Percentiles rank a stretch among this genome's conserved stretches.
Evolutionary conservation across 2,329 filamentous ascomycete genomes (phyloP).

Genomic region (Tolypocladium endophyticum): DNA sequence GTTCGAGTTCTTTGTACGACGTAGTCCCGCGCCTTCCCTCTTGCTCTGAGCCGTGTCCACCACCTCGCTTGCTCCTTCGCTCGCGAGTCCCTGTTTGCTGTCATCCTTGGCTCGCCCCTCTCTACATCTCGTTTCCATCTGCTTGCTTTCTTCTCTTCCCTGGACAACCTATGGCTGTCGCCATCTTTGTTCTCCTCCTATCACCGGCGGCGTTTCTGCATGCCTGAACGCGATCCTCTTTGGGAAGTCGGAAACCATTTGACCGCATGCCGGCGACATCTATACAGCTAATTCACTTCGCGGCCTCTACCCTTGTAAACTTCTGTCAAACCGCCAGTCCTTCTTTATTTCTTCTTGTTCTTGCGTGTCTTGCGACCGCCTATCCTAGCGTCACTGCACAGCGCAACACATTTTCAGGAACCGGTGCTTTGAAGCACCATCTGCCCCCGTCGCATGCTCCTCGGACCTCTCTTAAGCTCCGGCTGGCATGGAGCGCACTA

Average conservation of each 20-base stretch:
- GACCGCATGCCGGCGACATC: neutral
- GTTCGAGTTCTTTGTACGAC: neutral
- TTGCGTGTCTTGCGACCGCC: too few species aligned
- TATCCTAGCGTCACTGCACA: neutral
- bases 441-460: neutral
- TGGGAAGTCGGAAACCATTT: neutral
- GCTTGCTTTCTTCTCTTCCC: neutral
- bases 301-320: neutral
- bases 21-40: neutral
- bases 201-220: neutral
- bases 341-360: neutral
- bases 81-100: neutral
- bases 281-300: too few species aligned
- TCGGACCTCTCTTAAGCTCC: neutral
- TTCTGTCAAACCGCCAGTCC: neutral
- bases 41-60: neutral
- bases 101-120: neutral
- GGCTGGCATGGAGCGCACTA: slow-evolving; percentile 13
- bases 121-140: neutral
- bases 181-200: neutral
- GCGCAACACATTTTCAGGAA: neutral
- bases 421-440: neutral
- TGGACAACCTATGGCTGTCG: neutral
- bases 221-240: neutral
- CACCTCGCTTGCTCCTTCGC: neutral